Base-by-base conservation (phyloP, 306 rosid species). In the Glycine soja region DNA sequence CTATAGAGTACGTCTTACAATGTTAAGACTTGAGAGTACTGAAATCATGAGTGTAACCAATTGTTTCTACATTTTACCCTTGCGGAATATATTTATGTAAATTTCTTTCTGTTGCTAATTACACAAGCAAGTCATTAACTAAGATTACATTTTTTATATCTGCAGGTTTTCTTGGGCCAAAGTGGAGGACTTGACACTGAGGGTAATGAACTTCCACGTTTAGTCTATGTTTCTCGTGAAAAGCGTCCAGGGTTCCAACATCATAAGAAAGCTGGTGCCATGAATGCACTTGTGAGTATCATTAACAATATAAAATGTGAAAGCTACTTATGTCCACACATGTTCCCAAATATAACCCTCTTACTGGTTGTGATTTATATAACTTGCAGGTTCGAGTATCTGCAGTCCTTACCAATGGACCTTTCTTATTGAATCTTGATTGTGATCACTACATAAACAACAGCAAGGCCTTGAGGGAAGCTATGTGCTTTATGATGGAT, bases 201-300 rank as follows among this genome's bases (percentile, higher is more conserved):
- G 18, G 99, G 99, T 13, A 91, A 93, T 64, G 99, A 93, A 83
- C 91, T 95, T 24, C 98, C 99, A 5, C 95, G 98, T 38, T 63
- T 95, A 80, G 97, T 95, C 80, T 95, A 95, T 77, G 99, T 95
- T 74, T 95, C 99, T 88, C 99, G 99, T 86, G 99, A 95, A 83
- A 95, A 95, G 94, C 99, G 99, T 87, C 99, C 97, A 6, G 98
- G 99, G 32, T 95, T 95, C 84, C 99, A 95, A 85, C 99, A 95
- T 88, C 99, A 95, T 88, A 95, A 95, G 90, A 95, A 95, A 83
- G 99, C 99, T 3, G 99, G 99, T 86, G 99, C 99, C 74, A 95
- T 95, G 99, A 95, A 95, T 85, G 92, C 99, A 65, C 97, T 95
- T 69, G 99, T 95, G 85, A 89, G 99, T 88, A 58, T 53, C 76